Conservation (phyloP, 139 green algal species). For the Coccomyxa sp. region DNA sequence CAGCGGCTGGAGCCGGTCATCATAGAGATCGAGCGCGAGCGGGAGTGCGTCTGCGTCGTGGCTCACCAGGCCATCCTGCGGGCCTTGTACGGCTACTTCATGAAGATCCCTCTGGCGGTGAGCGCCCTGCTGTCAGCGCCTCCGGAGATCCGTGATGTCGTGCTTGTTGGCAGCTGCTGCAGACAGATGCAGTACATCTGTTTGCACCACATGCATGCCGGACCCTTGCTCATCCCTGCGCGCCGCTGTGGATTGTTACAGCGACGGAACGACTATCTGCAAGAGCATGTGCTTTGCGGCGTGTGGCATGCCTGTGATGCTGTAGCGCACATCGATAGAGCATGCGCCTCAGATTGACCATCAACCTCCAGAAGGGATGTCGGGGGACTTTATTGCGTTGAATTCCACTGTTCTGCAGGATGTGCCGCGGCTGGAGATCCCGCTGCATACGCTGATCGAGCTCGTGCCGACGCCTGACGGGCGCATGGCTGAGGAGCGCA, state of each 20-base stretch:
- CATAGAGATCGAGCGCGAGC: constrained; percentile 87
- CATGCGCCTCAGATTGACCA: neutral
- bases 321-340: neutral
- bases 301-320: too few species aligned
- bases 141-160: too few species aligned
- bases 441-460: constrained; percentile 92
- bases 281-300: too few species aligned
- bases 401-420: constrained; percentile 29
- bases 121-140: too few species aligned
- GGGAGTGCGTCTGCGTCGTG: constrained; percentile 80
- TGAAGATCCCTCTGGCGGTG: constrained; percentile 37
- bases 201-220: too few species aligned
- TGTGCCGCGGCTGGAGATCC: constrained; percentile 77
- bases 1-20: constrained; percentile 87
- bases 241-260: too few species aligned
- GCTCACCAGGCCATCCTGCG: constrained; percentile 84
- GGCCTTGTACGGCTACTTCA: constrained; percentile 88
- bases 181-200: neutral
- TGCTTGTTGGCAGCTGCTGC: too few species aligned
- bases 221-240: too few species aligned
- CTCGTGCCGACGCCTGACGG: constrained; percentile 79
- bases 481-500: constrained; percentile 71
- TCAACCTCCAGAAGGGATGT: neutral
- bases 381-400: neutral
- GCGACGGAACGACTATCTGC: too few species aligned